Conservation (phyloP, 306 rosid species). For the Vicia faba region DNA sequence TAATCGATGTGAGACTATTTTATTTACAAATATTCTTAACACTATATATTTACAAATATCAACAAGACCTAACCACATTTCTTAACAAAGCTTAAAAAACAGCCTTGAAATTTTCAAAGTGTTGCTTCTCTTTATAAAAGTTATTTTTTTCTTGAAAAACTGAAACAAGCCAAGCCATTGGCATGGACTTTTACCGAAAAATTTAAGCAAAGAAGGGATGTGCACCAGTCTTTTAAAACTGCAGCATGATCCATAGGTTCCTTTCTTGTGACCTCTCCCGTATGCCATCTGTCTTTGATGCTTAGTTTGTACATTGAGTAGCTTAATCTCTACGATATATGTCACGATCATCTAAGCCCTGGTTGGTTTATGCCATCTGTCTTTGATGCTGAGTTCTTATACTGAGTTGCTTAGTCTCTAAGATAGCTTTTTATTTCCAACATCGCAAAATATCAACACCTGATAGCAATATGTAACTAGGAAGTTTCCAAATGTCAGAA, state of each 20-base stretch:
- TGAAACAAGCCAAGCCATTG: no score
- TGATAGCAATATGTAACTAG: neutral
- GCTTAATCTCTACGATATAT: neutral
- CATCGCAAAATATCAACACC: neutral
- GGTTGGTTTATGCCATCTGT: neutral
- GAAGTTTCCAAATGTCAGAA: neutral
- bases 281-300: neutral
- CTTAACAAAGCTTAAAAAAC: no score
- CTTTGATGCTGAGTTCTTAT: neutral
- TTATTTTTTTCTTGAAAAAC: no score
- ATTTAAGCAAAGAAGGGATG: no score
- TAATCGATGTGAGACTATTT: no score
- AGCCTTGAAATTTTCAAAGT: no score
- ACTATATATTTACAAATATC: no score
- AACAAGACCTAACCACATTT: no score
- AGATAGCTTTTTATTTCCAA: neutral
- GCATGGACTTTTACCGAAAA: no score
- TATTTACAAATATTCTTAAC: no score
- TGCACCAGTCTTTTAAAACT: neutral
- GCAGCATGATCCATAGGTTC: neutral
- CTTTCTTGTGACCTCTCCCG: neutral
- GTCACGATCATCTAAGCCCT: neutral
- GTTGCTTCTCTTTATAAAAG: no score
- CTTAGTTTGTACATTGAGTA: neutral
- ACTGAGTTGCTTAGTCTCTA: neutral